These are phyloP conservation scores for Naganishia friedmannii DNA, from an alignment of 768 basidiomycete species.

Conservation along the genomic window DNA sequence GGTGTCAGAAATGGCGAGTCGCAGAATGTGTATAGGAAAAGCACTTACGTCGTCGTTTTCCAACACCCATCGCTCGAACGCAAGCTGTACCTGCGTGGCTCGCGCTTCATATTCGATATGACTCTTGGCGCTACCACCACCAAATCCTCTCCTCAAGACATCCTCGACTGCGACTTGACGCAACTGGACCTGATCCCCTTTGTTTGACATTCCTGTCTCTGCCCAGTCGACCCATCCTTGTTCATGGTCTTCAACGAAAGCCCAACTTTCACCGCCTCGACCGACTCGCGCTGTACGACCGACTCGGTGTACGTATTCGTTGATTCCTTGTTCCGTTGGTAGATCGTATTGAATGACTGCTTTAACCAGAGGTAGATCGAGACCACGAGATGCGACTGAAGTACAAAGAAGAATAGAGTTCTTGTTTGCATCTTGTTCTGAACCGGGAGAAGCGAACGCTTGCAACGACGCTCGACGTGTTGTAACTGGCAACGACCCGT, in stretches of 20 bases:
- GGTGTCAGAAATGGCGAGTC: conserved; percentile 22
- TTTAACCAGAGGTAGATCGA: conserved; percentile 89
- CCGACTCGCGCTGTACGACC: conserved; percentile 96
- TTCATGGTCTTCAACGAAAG: conserved; percentile 82
- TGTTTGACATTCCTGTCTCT: conserved; percentile 71
- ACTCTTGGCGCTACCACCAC: conserved; percentile 56
- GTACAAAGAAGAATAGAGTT: conserved; percentile 85
- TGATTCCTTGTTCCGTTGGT: conserved; percentile 92
- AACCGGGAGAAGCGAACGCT: conserved; percentile 62
- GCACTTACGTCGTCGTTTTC: conserved; percentile 64
- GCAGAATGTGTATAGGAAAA: neutral
- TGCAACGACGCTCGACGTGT: conserved; percentile 78
- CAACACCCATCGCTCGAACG: conserved; percentile 92
- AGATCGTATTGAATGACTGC: conserved; percentile 95
- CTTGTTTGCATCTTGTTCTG: conserved; percentile 43
- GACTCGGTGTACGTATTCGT: conserved; percentile 94
- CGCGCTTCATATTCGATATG: conserved; percentile 72
- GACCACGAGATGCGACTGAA: conserved; percentile 95
- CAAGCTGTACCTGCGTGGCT: conserved; percentile 91
- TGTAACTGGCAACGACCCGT: conserved; percentile 81
- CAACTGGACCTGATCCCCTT: conserved; percentile 57
- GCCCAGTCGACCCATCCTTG: conserved; percentile 87
- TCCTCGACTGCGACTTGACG: conserved; percentile 65
- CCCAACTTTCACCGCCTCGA: conserved; percentile 93
- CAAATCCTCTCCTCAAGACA: conserved; percentile 76